Evolutionary conservation across 2,329 filamentous ascomycete species (phyloP).

Genomic region (Alternaria metachromatica): DNA sequence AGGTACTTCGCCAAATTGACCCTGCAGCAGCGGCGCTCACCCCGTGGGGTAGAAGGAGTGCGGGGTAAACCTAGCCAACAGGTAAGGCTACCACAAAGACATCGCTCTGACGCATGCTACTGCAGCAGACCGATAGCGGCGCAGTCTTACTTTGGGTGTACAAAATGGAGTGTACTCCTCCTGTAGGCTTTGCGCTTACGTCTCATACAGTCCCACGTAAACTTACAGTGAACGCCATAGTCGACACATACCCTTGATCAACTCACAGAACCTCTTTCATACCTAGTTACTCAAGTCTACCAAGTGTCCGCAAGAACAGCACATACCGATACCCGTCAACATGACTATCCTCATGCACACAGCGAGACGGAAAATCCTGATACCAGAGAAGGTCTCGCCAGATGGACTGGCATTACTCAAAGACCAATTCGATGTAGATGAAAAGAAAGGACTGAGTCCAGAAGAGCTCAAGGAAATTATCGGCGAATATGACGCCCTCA

Average conservation of each 20-base stretch:
- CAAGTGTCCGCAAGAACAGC: background rate
- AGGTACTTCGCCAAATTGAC: background rate
- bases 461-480: conserved; percentile 72
- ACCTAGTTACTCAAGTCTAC: background rate
- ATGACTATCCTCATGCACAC: conserved; percentile 42
- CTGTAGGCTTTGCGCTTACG: background rate
- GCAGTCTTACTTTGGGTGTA: conserved; percentile 12
- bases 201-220: background rate
- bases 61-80: conserved; percentile 40
- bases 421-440: conserved; percentile 72
- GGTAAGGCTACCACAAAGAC: conserved; percentile 28
- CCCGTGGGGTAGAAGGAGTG: conserved; percentile 37
- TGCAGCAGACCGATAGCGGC: conserved; percentile 37
- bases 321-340: background rate
- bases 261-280: background rate
- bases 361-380: conserved; percentile 64
- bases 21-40: conserved; percentile 6
- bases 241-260: background rate
- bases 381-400: conserved; percentile 80
- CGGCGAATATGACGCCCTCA: conserved; percentile 74
- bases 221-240: background rate
- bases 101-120: conserved; percentile 33
- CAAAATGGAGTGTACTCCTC: conserved; percentile 9
- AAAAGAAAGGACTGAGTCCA: conserved; percentile 66
- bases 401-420: conserved; percentile 75